A percentile compares a stretch with the other conserved stretches of the same genome.
phyloP scores from a whole-genome alignment of 306 rosid species.

The Fragaria iinumae region DNA sequence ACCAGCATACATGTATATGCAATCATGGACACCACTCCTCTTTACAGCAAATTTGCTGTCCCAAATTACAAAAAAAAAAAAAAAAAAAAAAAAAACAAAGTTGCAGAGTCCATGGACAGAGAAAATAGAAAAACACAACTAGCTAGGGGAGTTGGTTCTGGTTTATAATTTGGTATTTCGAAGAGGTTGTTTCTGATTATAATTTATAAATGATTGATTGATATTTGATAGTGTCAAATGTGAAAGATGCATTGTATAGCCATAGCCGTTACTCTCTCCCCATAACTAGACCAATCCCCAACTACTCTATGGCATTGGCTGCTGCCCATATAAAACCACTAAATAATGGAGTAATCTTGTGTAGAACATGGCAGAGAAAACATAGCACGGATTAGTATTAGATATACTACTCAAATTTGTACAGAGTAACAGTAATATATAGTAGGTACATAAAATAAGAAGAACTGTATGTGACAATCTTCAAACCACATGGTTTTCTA shows the following conservation, averaged over 20 bases:
- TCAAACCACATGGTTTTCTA: not conserved
- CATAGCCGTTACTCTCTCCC: conserved; percentile 1
- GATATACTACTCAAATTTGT: not conserved
- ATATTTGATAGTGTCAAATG: not conserved
- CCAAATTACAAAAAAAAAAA: not conserved
- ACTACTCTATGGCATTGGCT: not conserved
- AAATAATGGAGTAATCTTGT: not conserved
- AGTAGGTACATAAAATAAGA: not conserved
- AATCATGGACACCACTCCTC: conserved; percentile 1
- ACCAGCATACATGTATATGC: not conserved
- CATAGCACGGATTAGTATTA: too few species aligned
- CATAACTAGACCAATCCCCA: not conserved
- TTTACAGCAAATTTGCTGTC: not conserved
- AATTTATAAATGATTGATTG: not conserved
- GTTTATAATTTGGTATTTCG: not conserved
- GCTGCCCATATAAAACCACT: not conserved
- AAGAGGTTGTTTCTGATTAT: not conserved
- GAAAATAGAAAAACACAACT: not conserved
- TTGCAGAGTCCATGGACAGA: not conserved
- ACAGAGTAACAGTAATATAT: not conserved
- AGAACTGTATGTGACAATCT: not conserved
- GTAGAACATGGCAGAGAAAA: not conserved
- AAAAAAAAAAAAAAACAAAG: not conserved
- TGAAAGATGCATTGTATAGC: conserved; percentile 1
- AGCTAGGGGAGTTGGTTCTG: not conserved